Conservation (phyloP, 73 alveolate genomes). For the Paramecium tetraurelia region DNA sequence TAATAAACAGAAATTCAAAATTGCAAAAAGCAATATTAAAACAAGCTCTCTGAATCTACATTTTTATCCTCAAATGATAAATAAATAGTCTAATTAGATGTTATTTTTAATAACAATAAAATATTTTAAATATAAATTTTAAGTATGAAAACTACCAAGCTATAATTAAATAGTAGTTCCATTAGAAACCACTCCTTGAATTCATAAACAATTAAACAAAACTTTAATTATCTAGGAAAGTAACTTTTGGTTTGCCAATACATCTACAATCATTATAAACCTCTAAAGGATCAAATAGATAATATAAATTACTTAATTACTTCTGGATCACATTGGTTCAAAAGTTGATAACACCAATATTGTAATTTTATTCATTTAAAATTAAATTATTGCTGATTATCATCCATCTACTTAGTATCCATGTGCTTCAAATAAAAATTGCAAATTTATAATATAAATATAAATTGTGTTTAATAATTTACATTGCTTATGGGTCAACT, state of each 20-base stretch:
- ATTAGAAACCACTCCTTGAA: neutral
- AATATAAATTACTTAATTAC: neutral
- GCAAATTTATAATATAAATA: no score
- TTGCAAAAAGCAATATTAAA: neutral
- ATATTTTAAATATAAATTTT: neutral
- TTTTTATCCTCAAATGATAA: neutral
- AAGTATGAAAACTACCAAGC: neutral
- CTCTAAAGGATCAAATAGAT: neutral
- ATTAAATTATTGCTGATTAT: neutral
- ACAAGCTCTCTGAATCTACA: neutral
- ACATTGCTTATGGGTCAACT: neutral
- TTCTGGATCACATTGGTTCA: neutral
- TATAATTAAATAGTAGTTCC: neutral
- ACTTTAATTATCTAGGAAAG: neutral
- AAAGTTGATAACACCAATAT: neutral
- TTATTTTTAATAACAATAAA: neutral
- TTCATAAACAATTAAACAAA: neutral
- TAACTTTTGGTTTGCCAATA: conserved; percentile 1
- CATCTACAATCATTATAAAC: neutral
- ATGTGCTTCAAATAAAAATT: no score
- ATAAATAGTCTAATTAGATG: neutral
- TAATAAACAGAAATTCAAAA: neutral
- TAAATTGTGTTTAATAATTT: no score
- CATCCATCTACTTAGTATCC: no score
- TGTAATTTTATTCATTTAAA: neutral